phyloP scores from a whole-genome alignment of 192 early-diverging fungal genomes.

The Phycomyces blakesleeanus region DNA sequence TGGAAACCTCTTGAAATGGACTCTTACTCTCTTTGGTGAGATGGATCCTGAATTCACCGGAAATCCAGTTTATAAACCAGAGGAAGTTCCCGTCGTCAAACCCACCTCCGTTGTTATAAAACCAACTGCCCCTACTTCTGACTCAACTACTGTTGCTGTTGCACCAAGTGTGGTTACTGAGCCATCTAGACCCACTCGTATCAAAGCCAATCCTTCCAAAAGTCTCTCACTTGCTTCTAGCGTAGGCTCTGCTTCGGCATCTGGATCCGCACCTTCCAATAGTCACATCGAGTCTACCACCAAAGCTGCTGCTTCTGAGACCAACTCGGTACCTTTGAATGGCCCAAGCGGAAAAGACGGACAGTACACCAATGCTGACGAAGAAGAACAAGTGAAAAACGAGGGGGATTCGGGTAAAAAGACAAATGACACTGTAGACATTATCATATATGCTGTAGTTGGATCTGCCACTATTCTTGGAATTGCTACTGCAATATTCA shows the following conservation, averaged over 20 bases:
- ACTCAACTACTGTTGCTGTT: neutral
- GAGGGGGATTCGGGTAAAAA: neutral
- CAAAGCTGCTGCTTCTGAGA: neutral
- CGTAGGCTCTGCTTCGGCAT: neutral
- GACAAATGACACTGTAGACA: neutral
- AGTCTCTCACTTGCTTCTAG: neutral
- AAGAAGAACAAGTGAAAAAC: neutral
- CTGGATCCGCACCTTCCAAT: neutral
- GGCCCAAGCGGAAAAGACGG: neutral
- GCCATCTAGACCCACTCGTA: neutral
- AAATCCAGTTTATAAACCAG: conserved; percentile 6
- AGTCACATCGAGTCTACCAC: neutral
- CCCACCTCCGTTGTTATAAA: neutral
- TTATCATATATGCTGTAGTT: conserved; percentile 13
- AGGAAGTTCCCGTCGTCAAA: neutral
- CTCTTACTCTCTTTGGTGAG: conserved; percentile 48
- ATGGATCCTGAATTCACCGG: conserved; percentile 17
- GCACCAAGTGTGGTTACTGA: neutral
- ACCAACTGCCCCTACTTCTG: neutral
- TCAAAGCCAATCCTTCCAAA: neutral
- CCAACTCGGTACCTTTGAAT: neutral
- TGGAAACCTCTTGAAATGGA: conserved; percentile 64
- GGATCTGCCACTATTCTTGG: conserved; percentile 20
- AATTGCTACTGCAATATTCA: conserved; percentile 13
- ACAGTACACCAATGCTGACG: neutral